Conservation (phyloP, 345 rosid genomes). For the Lepidium sativum region DNA sequence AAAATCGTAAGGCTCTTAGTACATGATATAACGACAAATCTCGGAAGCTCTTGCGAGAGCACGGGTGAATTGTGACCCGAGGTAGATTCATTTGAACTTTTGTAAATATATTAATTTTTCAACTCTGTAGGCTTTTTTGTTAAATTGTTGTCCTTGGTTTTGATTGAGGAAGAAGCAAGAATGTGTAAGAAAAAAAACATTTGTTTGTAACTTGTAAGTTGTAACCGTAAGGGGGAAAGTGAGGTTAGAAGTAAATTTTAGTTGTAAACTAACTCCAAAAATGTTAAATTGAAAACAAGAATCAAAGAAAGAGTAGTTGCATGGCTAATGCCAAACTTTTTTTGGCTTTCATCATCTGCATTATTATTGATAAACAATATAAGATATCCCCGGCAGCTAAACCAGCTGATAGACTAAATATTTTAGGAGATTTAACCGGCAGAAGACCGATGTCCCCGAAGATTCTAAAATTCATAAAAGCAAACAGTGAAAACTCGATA, state of each 20-base stretch:
- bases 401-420: too few relatives aligned
- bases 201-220: slow-evolving; percentile 26
- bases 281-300: too few relatives aligned
- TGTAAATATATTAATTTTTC: slow-evolving; percentile 12
- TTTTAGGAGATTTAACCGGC: too few relatives aligned
- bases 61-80: slow-evolving; percentile 43
- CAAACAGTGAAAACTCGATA: too few relatives aligned
- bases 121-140: slow-evolving; percentile 3
- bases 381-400: too few relatives aligned
- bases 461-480: too few relatives aligned
- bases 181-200: slow-evolving; percentile 15
- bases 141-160: neutral
- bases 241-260: slow-evolving; percentile 20
- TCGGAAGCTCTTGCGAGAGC: slow-evolving; percentile 89
- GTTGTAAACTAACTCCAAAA: slow-evolving; percentile 11
- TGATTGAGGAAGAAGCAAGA: neutral
- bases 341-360: too few relatives aligned
- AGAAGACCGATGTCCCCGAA: too few relatives aligned
- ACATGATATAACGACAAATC: slow-evolving; percentile 54
- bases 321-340: too few relatives aligned
- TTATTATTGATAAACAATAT: too few relatives aligned
- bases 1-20: slow-evolving; percentile 52
- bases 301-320: too few relatives aligned
- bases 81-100: neutral
- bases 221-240: slow-evolving; percentile 12